These are phyloP conservation scores for Casuarina equisetifolia DNA, from an alignment of 306 rosid species.

Conservation along the genomic window DNA sequence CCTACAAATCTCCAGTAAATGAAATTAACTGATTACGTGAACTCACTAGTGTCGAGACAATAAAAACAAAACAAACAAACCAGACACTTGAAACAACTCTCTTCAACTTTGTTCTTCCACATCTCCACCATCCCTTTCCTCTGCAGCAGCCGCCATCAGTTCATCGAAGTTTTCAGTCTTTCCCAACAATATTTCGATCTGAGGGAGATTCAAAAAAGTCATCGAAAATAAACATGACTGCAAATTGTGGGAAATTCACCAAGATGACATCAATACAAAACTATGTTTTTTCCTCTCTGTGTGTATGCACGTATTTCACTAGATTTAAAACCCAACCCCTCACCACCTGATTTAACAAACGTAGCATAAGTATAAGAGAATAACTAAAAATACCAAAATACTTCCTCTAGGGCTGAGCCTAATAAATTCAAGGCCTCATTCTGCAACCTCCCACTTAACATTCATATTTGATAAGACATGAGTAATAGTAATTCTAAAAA, in stretches of 20 bases:
- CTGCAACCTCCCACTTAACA: background rate
- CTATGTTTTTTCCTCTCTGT: background rate
- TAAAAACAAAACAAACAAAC: constrained; percentile 22
- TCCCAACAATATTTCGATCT: constrained; percentile 63
- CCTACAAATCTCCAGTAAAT: constrained; percentile 8
- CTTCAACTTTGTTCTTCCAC: constrained; percentile 51
- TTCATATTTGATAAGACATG: background rate
- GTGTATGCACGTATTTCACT: background rate
- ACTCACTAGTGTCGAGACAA: background rate
- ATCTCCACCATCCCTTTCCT: constrained; percentile 55
- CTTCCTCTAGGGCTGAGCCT: background rate
- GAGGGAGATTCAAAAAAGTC: background rate
- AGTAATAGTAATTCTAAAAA: background rate
- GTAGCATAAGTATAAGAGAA: background rate
- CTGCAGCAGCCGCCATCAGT: constrained; percentile 60
- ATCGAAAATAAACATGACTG: background rate
- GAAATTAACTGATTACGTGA: background rate
- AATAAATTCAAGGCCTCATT: background rate
- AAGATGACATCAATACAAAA: background rate
- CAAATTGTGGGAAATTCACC: constrained; percentile 3
- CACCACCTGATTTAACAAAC: constrained; percentile 28
- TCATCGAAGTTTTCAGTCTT: constrained; percentile 63
- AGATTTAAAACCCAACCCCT: constrained; percentile 21
- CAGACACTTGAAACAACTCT: constrained; percentile 22
- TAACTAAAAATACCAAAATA: background rate